Evolutionary conservation across 2,329 filamentous ascomycete species (phyloP), one percentile per base, ranked within the genome.

Genomic region (Hymenoscyphus occultus): DNA sequence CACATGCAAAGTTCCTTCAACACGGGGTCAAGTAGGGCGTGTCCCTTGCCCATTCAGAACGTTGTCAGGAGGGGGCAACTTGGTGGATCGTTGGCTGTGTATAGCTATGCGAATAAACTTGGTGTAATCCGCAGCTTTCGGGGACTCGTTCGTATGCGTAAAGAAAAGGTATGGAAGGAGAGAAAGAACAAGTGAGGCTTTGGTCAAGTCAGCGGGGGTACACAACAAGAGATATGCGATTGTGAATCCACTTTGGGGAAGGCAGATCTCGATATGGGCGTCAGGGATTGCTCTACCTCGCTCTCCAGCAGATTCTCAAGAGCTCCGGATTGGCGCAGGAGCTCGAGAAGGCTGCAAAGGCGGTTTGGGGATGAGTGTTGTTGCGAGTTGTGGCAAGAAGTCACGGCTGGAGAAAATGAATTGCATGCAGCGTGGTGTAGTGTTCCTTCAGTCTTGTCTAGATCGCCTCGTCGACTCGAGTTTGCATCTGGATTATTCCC

Each of bases 1-100:
- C 48, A 54, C 48, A 54, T 54, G 48, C 48, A 54, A 54, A 54
- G 48, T 28, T 28, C 48, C 48, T 54, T 28, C 48, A 54, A 51
- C 45, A 22, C 7, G n/a, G 45, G 19, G 45, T 28, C 45, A 51
- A 54, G 13, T 22, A 54, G 19, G 13, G 48, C 19, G 2, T 54
- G 48, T 28, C 48, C 48, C 48, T 28, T 54, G 48, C 48, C 48
- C 48, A 14, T 54, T 54, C 48, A 54, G 13, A 54, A 4, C 22
- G 19, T 54, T 13, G 22, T 19, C 48, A 28, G 19, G 48, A 54
- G 19, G 19, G 48, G 19, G 42, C n/a, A 16, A 7, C n/a, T 45
- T 45, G 42, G 19, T 10, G 22, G 48, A 54, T 28, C 48, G 19
- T 10, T 3, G 16, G 22, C 19, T 54, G 45, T 28, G n/a, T 51